Conservation (phyloP, 306 rosid species). For the Hippophae tibetana region DNA sequence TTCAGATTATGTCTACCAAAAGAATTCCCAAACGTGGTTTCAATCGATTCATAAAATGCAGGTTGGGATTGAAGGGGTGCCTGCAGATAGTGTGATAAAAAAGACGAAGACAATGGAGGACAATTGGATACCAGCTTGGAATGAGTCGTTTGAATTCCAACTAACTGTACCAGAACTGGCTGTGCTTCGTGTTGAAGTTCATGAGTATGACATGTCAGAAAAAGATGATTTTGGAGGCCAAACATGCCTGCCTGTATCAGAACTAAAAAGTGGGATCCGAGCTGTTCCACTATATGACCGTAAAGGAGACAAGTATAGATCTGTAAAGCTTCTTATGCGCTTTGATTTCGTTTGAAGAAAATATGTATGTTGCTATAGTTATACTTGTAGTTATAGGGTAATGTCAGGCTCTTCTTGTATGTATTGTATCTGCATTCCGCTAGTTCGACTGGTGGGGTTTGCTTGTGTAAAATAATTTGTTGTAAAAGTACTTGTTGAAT, state of each 20-base stretch:
- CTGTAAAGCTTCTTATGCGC: constrained; percentile 85
- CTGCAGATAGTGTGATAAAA: constrained; percentile 57
- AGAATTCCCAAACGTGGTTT: constrained; percentile 3
- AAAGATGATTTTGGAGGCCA: not conserved
- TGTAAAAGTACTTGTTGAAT: no score
- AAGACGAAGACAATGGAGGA: constrained; percentile 77
- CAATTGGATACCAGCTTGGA: constrained; percentile 82
- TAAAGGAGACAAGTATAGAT: constrained; percentile 60
- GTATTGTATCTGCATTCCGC: no score
- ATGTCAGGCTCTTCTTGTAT: constrained; percentile 11
- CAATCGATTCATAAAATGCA: constrained; percentile 18
- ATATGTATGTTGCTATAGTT: not conserved
- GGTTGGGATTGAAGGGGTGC: constrained; percentile 95
- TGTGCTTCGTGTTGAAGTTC: constrained; percentile 51
- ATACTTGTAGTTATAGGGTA: not conserved
- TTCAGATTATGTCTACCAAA: not conserved
- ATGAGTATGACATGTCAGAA: not conserved
- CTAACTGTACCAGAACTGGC: not conserved
- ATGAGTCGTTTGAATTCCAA: constrained; percentile 24
- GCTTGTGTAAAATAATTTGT: no score
- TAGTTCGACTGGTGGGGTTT: no score
- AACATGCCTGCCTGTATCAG: not conserved
- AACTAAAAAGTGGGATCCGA: constrained; percentile 47
- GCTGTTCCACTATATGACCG: constrained; percentile 45
- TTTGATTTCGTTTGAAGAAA: constrained; percentile 47